Percentiles rank a stretch among this genome's conserved stretches.
Evolutionary conservation across 495 filamentous ascomycete genomes (phyloP).

Genomic region (Thermothielavioides terrestris): DNA sequence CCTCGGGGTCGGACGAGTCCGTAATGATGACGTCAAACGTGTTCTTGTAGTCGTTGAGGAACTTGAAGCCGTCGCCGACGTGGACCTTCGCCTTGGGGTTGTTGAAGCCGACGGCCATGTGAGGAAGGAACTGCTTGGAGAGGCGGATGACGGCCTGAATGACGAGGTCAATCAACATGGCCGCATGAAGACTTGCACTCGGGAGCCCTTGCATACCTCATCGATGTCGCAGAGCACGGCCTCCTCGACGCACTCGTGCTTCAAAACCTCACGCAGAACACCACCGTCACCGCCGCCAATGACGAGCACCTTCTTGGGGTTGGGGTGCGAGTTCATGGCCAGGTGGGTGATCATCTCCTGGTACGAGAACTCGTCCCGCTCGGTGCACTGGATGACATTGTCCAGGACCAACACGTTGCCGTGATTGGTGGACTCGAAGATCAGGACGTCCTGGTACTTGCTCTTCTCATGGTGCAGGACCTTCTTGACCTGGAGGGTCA

Average conservation of each 20-base stretch:
- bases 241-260: conserved; percentile 90
- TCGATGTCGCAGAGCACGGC: conserved; percentile 97
- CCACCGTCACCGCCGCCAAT: conserved; percentile 96
- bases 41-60: conserved; percentile 84
- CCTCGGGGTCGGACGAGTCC: conserved; percentile 94
- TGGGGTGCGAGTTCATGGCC: conserved; percentile 95
- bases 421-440: conserved; percentile 95
- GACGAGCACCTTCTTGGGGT: conserved; percentile 96
- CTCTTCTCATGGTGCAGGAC: conserved; percentile 98
- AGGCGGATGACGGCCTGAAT: conserved; percentile 95
- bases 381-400: conserved; percentile 97
- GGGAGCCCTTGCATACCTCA: conserved; percentile 50
- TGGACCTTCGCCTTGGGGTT: conserved; percentile 87
- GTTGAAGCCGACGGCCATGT: conserved; percentile 86
- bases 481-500: conserved; percentile 97
- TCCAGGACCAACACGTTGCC: conserved; percentile 96
- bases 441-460: conserved; percentile 95
- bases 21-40: conserved; percentile 99
- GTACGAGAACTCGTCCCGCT: conserved; percentile 98
- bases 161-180: too few species aligned
- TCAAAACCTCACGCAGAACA: conserved; percentile 94
- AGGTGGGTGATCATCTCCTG: conserved; percentile 99
- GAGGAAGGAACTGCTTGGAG: conserved; percentile 94
- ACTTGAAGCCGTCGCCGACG: conserved; percentile 97
- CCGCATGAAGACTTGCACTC: too few species aligned